These are phyloP conservation scores for Telfairia occidentalis DNA, from an alignment of 331 rosid species.

Conservation along the genomic window DNA sequence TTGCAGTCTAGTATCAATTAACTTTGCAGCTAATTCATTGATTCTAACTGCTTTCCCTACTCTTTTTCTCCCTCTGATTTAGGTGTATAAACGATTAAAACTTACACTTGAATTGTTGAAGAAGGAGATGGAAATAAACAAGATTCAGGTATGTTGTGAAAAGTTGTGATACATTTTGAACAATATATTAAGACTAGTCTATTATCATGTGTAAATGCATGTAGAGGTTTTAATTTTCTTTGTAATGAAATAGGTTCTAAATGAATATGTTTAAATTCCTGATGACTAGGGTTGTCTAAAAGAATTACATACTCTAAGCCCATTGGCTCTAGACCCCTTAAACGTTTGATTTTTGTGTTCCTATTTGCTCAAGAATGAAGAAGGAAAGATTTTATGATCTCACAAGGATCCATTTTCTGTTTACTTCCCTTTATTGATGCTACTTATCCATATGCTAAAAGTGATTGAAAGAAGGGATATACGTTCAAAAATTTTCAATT, in stretches of 20 bases:
- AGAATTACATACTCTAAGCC: not conserved
- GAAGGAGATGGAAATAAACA: slow-evolving; percentile 98
- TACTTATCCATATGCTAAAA: not conserved
- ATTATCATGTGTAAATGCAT: not conserved
- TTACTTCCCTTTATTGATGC: not conserved
- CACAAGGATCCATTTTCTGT: not conserved
- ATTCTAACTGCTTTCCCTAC: not conserved
- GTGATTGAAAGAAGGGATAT: not conserved
- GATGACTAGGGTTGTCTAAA: not conserved
- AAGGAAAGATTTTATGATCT: not conserved
- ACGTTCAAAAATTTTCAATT: not conserved
- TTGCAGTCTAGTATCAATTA: slow-evolving; percentile 7
- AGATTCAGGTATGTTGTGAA: slow-evolving; percentile 62
- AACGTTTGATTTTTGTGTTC: not conserved
- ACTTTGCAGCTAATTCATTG: slow-evolving; percentile 13
- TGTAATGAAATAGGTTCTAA: not conserved
- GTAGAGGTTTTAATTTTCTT: not conserved
- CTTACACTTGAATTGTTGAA: slow-evolving; percentile 87
- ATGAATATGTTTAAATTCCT: not conserved
- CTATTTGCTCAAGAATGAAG: not conserved
- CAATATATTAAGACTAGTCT: not conserved
- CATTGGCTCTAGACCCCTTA: not conserved
- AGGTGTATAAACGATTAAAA: slow-evolving; percentile 84
- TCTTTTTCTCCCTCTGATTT: not conserved
- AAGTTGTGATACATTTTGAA: not conserved